Evolutionary conservation across 352 stramenopile genomes (phyloP), one percentile per base, ranked within the genome.

Genomic region (Phytophthora hybrid): DNA sequence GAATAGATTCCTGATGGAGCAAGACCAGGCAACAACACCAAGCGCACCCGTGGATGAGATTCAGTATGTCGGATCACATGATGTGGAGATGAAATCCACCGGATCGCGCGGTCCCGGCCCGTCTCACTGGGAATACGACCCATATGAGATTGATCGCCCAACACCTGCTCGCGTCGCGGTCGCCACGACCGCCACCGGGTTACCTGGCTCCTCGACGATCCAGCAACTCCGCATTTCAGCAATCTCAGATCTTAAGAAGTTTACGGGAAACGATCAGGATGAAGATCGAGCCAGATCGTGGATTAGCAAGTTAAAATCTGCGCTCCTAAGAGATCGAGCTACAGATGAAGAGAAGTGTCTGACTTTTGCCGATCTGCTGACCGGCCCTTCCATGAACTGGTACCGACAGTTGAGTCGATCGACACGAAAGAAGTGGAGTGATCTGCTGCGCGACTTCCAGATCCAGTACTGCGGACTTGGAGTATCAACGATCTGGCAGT

Each of bases 341-440:
- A 39, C 23, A 26, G 23, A 26, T 26, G 23, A 26, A 26, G 23
- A 26, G 23, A 26, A 26, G 23, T 26, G 23, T 44, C 14, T 63
- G 57, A 55, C 41, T 8, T 63, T 63, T 39, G 57, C 19, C 5
- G 57, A 55, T 63, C 18, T 63, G 5, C 19, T 63, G 19, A 5
- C 57, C 9, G 57, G 57, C 23, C 5, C 41, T 1, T 39, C 57
- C 1, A 54, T 16, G 57, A 63, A 63, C 41, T 55, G 41, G 39
- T 55, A 63, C 39, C 37, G 23, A 26, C 57, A 63, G 41, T 19
- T 63, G 10, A 16, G 18, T 8, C 18, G n/a, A n/a, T n/a, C n/a
- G n/a, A n/a, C n/a, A n/a, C n/a, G n/a, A 26, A 26, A 26, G 1
- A 26, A 26, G 23, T 26, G 23, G 23, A 26, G 23, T 26, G 23